Evolutionary conservation across 2,329 filamentous ascomycete genomes (phyloP), one percentile per base, ranked within the genome.

Genomic region (Simplicillium sp.): DNA sequence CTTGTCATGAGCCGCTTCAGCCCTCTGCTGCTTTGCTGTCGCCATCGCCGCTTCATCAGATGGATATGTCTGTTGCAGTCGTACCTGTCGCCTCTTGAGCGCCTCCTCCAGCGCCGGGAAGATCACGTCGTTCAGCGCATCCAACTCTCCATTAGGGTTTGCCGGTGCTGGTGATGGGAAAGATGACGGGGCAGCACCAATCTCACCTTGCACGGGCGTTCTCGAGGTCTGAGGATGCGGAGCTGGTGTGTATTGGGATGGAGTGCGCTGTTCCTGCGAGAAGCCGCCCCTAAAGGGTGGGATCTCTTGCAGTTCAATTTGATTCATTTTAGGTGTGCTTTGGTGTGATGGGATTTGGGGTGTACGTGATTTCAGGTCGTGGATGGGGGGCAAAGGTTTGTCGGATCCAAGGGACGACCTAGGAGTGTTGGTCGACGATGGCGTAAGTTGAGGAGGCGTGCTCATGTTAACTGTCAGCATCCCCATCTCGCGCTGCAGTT

Each of bases 101-200:
- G 92, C 88, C 50, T 92, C 85, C 61, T 95, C 88, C 2, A 98
- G 73, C 2, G 92, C 90, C 1, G 92, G 92, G 47, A 97, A 81
- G 31, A 98, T 87, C 38, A 98, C 90, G 50, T 90, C 87, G 54
- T 84, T 87, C 1, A 96, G 73, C 2, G 89, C 88, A 40, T 94
- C 92, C 16, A 94, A 73, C 43, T 94, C 84, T 11, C 75, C 79
- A 42, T 77, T 75, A 17, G 75, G 62, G 45, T 75, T 77, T 2
- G 70, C 55, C 1, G 78, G 73, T 1, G 75, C 69, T 7, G 70
- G 71, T 17, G 71, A 67, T 3, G 77, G 77, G 51, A 79, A 80
- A 2, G 73, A 64, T 11, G 69, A 64, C 4, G 69, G 64, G 13
- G 67, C 54, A 1, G 49, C 41, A 4, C 56, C 53, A 13, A 47